Percentiles rank a stretch among this genome's conserved stretches.
phyloP scores from a whole-genome alignment of 305 asterid species.

The Fraxinus xanthoxyloides region DNA sequence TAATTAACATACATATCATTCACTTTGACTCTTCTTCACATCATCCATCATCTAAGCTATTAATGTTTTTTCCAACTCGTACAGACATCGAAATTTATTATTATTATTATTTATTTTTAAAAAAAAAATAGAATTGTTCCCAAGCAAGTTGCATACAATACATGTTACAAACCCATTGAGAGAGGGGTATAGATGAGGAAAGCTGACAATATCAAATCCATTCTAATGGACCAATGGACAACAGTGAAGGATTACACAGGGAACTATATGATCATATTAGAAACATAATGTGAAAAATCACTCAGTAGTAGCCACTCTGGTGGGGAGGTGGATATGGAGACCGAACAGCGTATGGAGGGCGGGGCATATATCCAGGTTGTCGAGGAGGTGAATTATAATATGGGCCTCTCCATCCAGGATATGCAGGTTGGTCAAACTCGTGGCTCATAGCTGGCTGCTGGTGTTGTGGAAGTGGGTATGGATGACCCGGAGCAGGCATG shows the following conservation, averaged over 20 bases:
- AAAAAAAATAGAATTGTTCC: neutral
- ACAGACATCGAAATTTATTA: neutral
- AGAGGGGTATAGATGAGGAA: neutral
- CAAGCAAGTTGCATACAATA: neutral
- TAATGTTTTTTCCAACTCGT: neutral
- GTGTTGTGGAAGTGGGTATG: constrained; percentile 61
- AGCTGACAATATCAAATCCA: neutral
- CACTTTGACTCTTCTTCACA: too few relatives aligned
- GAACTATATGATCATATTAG: neutral
- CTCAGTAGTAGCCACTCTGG: constrained; percentile 81
- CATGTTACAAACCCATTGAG: neutral
- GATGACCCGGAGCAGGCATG: constrained; percentile 42
- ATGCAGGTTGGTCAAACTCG: constrained; percentile 85
- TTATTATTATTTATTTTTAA: too few relatives aligned
- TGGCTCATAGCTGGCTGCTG: constrained; percentile 56
- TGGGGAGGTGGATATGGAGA: constrained; percentile 72
- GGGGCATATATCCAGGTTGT: constrained; percentile 77
- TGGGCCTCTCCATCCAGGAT: constrained; percentile 94
- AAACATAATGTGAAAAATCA: constrained; percentile 7
- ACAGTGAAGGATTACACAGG: neutral
- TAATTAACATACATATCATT: too few relatives aligned
- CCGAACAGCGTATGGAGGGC: constrained; percentile 75
- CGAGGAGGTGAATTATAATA: constrained; percentile 76
- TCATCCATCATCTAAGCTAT: neutral
- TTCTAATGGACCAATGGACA: neutral